Evolutionary conservation across 352 stramenopile species (phyloP).

Genomic region (Aphanomyces euteiches): DNA sequence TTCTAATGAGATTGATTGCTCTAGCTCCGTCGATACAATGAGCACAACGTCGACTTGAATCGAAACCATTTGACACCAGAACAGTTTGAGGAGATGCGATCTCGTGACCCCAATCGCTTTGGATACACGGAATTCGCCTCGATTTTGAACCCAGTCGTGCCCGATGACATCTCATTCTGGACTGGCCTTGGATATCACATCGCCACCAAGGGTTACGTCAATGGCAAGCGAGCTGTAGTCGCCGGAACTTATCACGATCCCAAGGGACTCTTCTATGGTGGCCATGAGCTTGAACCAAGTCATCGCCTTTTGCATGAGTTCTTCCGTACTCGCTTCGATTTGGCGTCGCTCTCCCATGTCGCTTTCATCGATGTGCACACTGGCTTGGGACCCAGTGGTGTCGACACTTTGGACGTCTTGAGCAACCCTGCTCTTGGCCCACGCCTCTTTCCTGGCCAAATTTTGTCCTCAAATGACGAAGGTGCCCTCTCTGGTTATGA

Average conservation of each 20-base stretch:
- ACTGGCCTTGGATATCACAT: constrained; percentile 38
- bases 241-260: constrained; percentile 87
- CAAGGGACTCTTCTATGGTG: constrained; percentile 83
- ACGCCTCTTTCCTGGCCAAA: constrained; percentile 33
- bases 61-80: constrained; percentile 77
- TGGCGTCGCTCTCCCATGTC: constrained; percentile 40
- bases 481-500: constrained; percentile 55
- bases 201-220: constrained; percentile 40
- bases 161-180: constrained; percentile 49
- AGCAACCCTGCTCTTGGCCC: background rate
- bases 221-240: constrained; percentile 80
- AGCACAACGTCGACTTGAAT: constrained; percentile 94
- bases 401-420: constrained; percentile 37
- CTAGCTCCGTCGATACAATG: constrained; percentile 84
- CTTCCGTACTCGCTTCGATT: constrained; percentile 48
- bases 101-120: constrained; percentile 64
- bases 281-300: constrained; percentile 65
- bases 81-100: constrained; percentile 47
- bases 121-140: constrained; percentile 74
- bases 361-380: constrained; percentile 93
- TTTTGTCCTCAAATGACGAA: constrained; percentile 36
- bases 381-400: constrained; percentile 68
- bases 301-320: constrained; percentile 59
- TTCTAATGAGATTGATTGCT: background rate
- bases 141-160: constrained; percentile 58